Evolutionary conservation across 2,329 filamentous ascomycete genomes (phyloP).

Genomic region (Fusarium euwallaceae): DNA sequence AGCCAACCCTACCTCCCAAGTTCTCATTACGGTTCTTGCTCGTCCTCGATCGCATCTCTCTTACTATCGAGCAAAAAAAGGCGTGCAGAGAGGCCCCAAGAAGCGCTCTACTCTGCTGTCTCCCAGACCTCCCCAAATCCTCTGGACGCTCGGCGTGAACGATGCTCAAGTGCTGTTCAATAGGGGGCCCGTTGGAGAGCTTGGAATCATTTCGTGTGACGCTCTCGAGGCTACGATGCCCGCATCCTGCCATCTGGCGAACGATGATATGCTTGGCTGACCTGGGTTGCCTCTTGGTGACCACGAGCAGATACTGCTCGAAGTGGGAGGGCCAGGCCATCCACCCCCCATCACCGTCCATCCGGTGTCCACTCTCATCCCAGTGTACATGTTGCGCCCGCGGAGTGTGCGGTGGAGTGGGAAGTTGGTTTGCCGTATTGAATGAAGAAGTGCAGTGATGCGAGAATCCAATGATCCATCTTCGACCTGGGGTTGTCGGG

Average conservation of each 20-base stretch:
- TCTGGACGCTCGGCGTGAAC: background rate
- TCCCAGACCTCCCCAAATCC: background rate
- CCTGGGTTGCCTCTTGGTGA: background rate
- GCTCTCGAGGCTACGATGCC: background rate
- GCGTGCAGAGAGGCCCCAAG: background rate
- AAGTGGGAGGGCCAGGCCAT: background rate
- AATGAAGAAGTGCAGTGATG: background rate
- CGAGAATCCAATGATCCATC: background rate
- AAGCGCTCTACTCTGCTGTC: background rate
- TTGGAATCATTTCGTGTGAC: background rate
- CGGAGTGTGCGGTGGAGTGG: background rate
- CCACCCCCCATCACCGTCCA: background rate
- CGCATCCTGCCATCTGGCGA: background rate
- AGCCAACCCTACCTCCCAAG: slow-evolving; percentile 20
- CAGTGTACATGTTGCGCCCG: background rate
- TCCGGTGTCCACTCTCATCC: background rate
- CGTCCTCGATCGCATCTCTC: background rate
- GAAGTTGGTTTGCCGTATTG: background rate
- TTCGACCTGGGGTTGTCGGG: background rate
- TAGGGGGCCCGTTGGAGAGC: background rate
- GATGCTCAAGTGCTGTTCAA: background rate
- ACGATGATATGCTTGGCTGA: background rate
- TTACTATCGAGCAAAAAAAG: background rate
- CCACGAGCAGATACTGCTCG: background rate
- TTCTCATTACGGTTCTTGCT: background rate